Percentiles rank a stretch among this genome's conserved stretches.
phyloP scores from a whole-genome alignment of 768 basidiomycete genomes.

The Pulveroboletus ravenelii region DNA sequence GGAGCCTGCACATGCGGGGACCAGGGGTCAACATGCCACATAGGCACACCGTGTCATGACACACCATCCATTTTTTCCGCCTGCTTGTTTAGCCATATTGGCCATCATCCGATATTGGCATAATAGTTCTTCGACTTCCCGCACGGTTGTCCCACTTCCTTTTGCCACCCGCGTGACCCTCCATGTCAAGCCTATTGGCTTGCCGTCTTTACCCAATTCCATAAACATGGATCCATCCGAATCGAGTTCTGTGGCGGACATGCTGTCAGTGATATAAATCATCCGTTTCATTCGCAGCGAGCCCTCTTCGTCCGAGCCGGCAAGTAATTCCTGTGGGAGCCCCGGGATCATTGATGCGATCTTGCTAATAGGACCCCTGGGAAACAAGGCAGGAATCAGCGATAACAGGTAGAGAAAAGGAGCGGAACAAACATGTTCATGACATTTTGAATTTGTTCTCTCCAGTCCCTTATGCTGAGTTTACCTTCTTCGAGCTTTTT shows the following conservation, averaged over 20 bases:
- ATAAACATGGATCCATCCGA: constrained; percentile 92
- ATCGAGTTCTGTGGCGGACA: constrained; percentile 91
- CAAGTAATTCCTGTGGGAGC: constrained; percentile 83
- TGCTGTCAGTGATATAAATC: constrained; percentile 98
- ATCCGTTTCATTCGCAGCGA: constrained; percentile 89
- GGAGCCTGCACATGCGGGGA: constrained; percentile 47
- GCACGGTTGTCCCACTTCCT: constrained; percentile 90
- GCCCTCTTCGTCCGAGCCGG: constrained; percentile 93
- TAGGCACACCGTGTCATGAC: constrained; percentile 19
- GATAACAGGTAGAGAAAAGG: neutral
- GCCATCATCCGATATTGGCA: constrained; percentile 99
- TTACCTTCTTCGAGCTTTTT: constrained; percentile 98
- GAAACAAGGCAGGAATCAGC: constrained; percentile 7
- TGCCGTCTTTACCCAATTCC: constrained; percentile 77
- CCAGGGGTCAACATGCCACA: constrained; percentile 4
- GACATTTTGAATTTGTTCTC: constrained; percentile 94
- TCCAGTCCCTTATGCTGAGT: constrained; percentile 94
- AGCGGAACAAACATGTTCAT: constrained; percentile 84
- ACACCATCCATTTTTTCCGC: constrained; percentile 93
- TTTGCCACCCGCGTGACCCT: constrained; percentile 85
- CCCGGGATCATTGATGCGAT: constrained; percentile 99
- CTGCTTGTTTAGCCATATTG: constrained; percentile 97
- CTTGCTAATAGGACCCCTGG: constrained; percentile 97
- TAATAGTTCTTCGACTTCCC: constrained; percentile 96
- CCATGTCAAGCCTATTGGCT: constrained; percentile 83